A percentile compares a stretch with the other conserved stretches of the same genome.
phyloP scores from a whole-genome alignment of 2,329 filamentous ascomycete species.

The Lecanosticta acicola region DNA sequence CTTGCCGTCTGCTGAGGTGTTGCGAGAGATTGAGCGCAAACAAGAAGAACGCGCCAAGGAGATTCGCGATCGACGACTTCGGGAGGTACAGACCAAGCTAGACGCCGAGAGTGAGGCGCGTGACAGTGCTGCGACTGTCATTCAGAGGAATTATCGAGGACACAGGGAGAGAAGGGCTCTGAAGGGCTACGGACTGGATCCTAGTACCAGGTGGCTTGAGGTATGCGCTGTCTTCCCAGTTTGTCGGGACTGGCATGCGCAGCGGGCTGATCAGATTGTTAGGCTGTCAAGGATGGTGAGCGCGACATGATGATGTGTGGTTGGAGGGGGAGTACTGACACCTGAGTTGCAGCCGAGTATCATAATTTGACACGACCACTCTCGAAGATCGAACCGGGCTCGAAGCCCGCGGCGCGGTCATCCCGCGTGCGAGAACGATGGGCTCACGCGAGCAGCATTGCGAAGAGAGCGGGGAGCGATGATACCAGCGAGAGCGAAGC shows the following conservation, averaged over 20 bases:
- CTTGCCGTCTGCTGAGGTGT: constrained; percentile 29
- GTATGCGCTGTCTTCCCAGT: no score
- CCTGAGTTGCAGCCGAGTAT: no score
- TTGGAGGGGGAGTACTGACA: no score
- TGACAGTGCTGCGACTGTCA: constrained; percentile 32
- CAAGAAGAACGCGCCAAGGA: constrained; percentile 29
- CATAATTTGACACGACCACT: constrained; percentile 45
- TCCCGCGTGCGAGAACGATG: constrained; percentile 57
- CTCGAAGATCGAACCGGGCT: constrained; percentile 35
- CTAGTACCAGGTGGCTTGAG: constrained; percentile 67
- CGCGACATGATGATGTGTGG: no score
- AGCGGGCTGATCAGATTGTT: no score
- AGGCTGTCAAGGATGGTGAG: constrained; percentile 34
- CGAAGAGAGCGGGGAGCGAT: constrained; percentile 66
- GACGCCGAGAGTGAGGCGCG: constrained; percentile 13
- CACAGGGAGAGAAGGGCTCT: constrained; percentile 68
- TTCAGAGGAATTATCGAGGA: constrained; percentile 64
- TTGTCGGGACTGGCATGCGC: no score
- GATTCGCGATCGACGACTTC: constrained; percentile 18
- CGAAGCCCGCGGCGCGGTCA: constrained; percentile 9
- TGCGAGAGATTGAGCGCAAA: constrained; percentile 32
- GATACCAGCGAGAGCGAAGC: constrained; percentile 42
- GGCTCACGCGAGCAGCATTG: constrained; percentile 67
- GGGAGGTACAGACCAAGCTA: constrained; percentile 6
- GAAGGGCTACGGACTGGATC: constrained; percentile 61